Evolutionary conservation across 2,329 filamentous ascomycete species (phyloP).

Genomic region (Cadophora sp.): DNA sequence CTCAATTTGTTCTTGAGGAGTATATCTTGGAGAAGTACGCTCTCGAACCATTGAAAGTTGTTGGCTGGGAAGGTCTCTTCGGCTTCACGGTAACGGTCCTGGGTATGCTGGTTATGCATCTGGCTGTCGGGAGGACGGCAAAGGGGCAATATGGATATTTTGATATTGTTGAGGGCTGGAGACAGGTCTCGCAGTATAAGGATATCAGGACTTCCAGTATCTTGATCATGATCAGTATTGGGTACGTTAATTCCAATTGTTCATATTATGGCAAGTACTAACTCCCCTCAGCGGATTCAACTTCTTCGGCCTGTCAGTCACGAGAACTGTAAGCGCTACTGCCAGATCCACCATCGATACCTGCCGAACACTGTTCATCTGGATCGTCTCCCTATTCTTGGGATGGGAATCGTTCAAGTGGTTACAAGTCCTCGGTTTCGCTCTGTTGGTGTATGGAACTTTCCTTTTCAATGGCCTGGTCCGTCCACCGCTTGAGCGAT

Average conservation of each 20-base stretch:
- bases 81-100: slow-evolving; percentile 82
- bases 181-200: slow-evolving; percentile 76
- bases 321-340: slow-evolving; percentile 86
- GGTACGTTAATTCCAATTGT: slow-evolving; percentile 61
- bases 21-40: slow-evolving; percentile 83
- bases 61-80: slow-evolving; percentile 96
- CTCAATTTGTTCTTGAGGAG: slow-evolving; percentile 95
- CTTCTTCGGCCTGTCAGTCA: slow-evolving; percentile 96
- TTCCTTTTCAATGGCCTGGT: slow-evolving; percentile 96
- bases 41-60: slow-evolving; percentile 81
- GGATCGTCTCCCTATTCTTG: slow-evolving; percentile 90
- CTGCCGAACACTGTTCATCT: slow-evolving; percentile 96
- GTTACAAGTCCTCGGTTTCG: slow-evolving; percentile 91
- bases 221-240: slow-evolving; percentile 97
- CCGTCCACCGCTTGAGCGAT: slow-evolving; percentile 77
- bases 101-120: slow-evolving; percentile 81
- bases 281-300: slow-evolving; percentile 79
- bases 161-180: slow-evolving; percentile 85
- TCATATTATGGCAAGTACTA: slow-evolving; percentile 15
- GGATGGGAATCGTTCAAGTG: slow-evolving; percentile 99
- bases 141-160: slow-evolving; percentile 83
- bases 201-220: slow-evolving; percentile 79
- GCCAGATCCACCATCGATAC: slow-evolving; percentile 97
- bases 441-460: slow-evolving; percentile 90
- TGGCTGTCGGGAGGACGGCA: slow-evolving; percentile 76